Percentiles rank a stretch among this genome's conserved stretches.
Conservation (phyloP, 139 green algal species). For the Micromonas commoda region DNA sequence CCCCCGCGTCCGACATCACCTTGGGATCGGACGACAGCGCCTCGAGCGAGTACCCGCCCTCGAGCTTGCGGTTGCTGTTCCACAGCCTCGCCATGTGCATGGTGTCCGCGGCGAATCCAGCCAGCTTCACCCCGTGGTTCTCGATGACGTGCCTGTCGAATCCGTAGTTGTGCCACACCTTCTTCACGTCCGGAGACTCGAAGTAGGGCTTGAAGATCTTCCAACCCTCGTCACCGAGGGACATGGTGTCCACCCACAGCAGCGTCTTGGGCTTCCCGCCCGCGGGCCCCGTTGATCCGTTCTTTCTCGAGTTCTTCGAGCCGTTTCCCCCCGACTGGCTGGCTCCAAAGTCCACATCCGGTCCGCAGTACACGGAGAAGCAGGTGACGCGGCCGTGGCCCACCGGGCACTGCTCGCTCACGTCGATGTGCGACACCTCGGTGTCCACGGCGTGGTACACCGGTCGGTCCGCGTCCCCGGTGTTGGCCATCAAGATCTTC, state of each 20-base stretch:
- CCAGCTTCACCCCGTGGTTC: constrained; percentile 45
- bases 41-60: constrained; percentile 67
- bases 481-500: background rate
- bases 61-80: constrained; percentile 45
- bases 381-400: constrained; percentile 63
- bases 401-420: constrained; percentile 74
- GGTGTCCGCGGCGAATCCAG: constrained; percentile 85
- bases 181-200: constrained; percentile 54
- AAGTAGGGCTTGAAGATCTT: constrained; percentile 74
- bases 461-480: background rate
- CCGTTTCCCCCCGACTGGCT: background rate
- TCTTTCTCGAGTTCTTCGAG: background rate
- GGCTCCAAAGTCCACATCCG: constrained; percentile 25
- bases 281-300: background rate
- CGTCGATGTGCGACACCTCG: constrained; percentile 64
- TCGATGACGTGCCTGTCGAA: constrained; percentile 94
- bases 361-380: constrained; percentile 28
- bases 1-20: constrained; percentile 14
- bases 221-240: constrained; percentile 51
- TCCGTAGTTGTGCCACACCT: constrained; percentile 97
- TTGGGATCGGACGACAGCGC: constrained; percentile 45
- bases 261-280: constrained; percentile 20
- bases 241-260: constrained; percentile 78
- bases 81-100: constrained; percentile 97
- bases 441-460: constrained; percentile 30